Evolutionary conservation across 1,284 basidiomycete species (phyloP).

Genomic region (Ustilago cynodontis): DNA sequence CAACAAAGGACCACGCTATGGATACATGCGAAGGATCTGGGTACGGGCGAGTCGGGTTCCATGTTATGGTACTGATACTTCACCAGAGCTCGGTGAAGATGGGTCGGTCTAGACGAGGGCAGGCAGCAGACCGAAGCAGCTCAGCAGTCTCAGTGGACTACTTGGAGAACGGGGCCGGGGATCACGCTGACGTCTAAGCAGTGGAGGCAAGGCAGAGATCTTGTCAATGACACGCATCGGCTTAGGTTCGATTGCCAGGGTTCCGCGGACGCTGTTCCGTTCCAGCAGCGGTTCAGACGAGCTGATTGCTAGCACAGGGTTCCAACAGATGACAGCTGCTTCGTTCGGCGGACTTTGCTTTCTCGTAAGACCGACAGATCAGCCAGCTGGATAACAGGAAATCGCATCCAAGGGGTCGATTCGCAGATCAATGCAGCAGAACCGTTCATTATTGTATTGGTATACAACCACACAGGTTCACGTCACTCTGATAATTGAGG

Average conservation of each 20-base stretch:
- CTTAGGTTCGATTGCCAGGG: background rate
- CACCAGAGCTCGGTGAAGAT: background rate
- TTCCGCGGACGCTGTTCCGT: background rate
- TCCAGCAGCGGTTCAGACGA: background rate
- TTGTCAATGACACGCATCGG: background rate
- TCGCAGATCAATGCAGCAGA: too few species aligned
- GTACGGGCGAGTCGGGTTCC: background rate
- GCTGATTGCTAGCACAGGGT: background rate
- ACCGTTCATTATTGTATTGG: too few species aligned
- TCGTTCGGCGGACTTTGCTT: background rate
- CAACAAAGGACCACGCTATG: background rate
- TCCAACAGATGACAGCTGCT: background rate
- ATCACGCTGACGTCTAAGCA: background rate
- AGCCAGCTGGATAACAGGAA: too few species aligned
- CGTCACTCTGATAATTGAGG: too few species aligned
- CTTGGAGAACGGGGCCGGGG: background rate
- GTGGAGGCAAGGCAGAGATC: background rate
- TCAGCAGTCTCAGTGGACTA: background rate
- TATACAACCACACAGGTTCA: too few species aligned
- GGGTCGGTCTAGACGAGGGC: background rate
- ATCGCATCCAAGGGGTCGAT: too few species aligned
- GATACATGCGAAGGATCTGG: slow-evolving; percentile 4
- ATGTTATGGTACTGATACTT: background rate
- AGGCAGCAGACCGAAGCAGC: background rate
- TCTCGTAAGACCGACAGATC: background rate